Evolutionary conservation across 306 rosid genomes (phyloP), one percentile per base, ranked within the genome.

Genomic region (Inga oerstediana): DNA sequence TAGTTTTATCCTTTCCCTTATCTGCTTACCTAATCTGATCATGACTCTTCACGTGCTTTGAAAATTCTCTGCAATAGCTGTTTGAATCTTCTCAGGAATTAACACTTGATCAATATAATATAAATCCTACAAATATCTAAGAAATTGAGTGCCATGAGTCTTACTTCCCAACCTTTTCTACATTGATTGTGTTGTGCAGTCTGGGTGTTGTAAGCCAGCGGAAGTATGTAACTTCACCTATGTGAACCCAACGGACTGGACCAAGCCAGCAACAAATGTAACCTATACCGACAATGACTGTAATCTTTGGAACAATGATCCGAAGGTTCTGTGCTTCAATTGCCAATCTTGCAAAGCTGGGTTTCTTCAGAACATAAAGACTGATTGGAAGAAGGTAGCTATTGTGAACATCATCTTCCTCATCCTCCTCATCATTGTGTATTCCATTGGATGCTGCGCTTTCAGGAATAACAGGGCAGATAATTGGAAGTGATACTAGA

Each of bases 201-300:
- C 97, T 41, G 98, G 98, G 81, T 93, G 98, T 81, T 93, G 98
- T 73, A 93, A 92, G 88, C 98, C 98, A 62, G 14, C 94, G 2
- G 80, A 84, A 51, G 88, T 66, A 37, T 93, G 98, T n/a, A 44
- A 62, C 10, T 93, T 87, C 20, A 34, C 30, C 8, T 93, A 89
- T 71, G 77, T 2, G 32, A 37, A 41, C 34, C 93, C 98, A 27
- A 86, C 87, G 0, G 7, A 75, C 0, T 93, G 98, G 98, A 86
- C 0, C 2, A 80, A 59, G 10, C 0, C 82, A 32, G 34, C 34
- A 0, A 6, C 19, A 1, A 13, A 15, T 52, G 4, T 4, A 1
- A 4, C 0, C 30, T 24, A 8, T n/a, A 0, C 81, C 32, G 83
- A 84, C 76, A 43, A 88, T 4, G 98, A 93, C 67, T 93, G 98